phyloP scores from a whole-genome alignment of 208 protist species.

The Acanthamoeba rhysodes region DNA sequence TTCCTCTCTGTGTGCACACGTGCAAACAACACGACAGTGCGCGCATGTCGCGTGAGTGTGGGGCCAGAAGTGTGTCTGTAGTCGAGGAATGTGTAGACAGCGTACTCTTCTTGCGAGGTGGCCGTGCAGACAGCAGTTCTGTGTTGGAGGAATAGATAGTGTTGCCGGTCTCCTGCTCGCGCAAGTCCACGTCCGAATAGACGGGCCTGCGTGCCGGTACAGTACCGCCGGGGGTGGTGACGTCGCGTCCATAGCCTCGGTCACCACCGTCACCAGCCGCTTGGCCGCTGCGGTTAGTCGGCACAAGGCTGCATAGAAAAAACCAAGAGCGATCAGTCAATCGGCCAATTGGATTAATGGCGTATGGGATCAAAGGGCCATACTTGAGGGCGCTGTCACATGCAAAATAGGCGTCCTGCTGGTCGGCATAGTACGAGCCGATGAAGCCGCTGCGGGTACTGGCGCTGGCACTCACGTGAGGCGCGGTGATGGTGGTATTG shows the following conservation, averaged over 20 bases:
- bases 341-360: too few species aligned
- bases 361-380: neutral
- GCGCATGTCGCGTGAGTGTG: neutral
- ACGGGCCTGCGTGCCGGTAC: too few species aligned
- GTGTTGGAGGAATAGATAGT: neutral
- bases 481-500: neutral
- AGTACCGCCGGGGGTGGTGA: too few species aligned
- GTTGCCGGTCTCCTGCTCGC: too few species aligned
- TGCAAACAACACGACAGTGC: neutral
- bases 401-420: neutral
- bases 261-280: too few species aligned
- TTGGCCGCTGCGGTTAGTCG: too few species aligned
- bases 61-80: neutral
- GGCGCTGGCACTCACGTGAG: neutral
- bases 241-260: too few species aligned
- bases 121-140: neutral
- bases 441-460: too few species aligned
- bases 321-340: too few species aligned
- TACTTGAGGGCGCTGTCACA: neutral
- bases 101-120: neutral
- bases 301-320: too few species aligned
- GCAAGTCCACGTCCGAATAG: too few species aligned
- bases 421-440: neutral
- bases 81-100: neutral
- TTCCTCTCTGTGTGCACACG: neutral